A percentile compares a stretch with the other conserved stretches of the same genome.
Conservation (phyloP, 108 stramenopile genomes). For the Ochromonas danica region DNA sequence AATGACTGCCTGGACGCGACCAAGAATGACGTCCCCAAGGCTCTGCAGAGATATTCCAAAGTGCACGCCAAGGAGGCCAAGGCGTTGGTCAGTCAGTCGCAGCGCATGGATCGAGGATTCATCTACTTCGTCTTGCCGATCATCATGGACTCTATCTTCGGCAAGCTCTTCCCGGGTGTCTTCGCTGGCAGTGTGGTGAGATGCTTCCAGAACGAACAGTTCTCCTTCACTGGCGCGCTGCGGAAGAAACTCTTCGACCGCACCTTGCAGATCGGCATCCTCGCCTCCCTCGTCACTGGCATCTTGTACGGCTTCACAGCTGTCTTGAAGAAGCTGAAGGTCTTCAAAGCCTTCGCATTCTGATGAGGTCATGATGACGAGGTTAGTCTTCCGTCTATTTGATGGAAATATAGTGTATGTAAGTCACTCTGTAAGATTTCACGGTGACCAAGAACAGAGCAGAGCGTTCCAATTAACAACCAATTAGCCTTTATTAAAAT, state of each 20-base stretch:
- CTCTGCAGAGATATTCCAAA: constrained; percentile 57
- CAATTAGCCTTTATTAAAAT: too few relatives aligned
- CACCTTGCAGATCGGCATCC: not conserved
- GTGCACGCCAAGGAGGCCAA: constrained; percentile 68
- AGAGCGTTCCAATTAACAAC: too few relatives aligned
- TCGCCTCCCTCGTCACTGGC: too few relatives aligned
- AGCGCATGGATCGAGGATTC: constrained; percentile 75
- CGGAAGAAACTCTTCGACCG: constrained; percentile 32
- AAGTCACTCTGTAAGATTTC: too few relatives aligned
- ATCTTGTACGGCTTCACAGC: too few relatives aligned
- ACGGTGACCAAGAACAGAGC: too few relatives aligned
- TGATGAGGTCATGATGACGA: too few relatives aligned
- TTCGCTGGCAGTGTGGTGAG: constrained; percentile 77
- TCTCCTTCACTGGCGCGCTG: constrained; percentile 26
- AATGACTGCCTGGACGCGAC: constrained; percentile 41
- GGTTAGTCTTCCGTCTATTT: too few relatives aligned
- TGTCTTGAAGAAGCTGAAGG: too few relatives aligned
- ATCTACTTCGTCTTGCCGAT: constrained; percentile 75
- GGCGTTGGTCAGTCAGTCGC: constrained; percentile 71
- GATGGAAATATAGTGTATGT: too few relatives aligned
- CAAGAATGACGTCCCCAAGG: constrained; percentile 39
- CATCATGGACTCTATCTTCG: constrained; percentile 76
- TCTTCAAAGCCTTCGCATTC: too few relatives aligned
- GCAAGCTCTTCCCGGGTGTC: constrained; percentile 63
- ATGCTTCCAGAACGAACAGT: constrained; percentile 65